phyloP scores from a whole-genome alignment of 768 basidiomycete species.

The Sutorius australiensis region DNA sequence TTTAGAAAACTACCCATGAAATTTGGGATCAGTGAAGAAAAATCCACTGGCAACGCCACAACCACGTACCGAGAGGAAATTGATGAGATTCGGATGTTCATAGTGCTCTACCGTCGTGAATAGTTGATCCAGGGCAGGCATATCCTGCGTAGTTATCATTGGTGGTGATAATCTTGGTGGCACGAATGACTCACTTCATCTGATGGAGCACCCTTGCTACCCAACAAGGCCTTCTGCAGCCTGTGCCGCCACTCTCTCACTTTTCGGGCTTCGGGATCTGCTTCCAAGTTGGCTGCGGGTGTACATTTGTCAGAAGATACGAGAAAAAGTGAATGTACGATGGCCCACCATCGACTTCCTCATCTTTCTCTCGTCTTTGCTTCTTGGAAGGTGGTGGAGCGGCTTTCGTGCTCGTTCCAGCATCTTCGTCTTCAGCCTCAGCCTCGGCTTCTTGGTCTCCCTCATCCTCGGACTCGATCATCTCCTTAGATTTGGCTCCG shows the following conservation, averaged over 20 bases:
- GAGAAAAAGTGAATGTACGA: neutral
- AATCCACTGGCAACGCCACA: conserved; percentile 2
- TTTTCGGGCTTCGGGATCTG: conserved; percentile 62
- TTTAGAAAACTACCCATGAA: conserved; percentile 39
- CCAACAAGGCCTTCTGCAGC: conserved; percentile 83
- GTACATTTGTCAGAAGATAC: conserved; percentile 4
- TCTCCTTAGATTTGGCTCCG: conserved; percentile 56
- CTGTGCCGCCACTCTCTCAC: conserved; percentile 92
- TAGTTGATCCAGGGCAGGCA: conserved; percentile 65
- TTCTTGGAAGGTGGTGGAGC: conserved; percentile 67
- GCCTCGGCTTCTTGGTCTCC: conserved; percentile 49
- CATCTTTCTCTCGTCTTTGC: conserved; percentile 55
- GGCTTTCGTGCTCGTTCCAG: conserved; percentile 48
- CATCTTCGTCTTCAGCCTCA: conserved; percentile 43
- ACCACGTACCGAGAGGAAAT: conserved; percentile 57
- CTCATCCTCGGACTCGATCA: conserved; percentile 63
- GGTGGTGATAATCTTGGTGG: conserved; percentile 3
- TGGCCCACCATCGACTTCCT: conserved; percentile 55
- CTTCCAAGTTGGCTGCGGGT: conserved; percentile 39
- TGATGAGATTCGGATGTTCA: conserved; percentile 66
- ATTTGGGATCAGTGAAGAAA: conserved; percentile 10
- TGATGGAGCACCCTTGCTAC: conserved; percentile 58
- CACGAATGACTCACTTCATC: conserved; percentile 48
- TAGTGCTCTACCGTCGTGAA: conserved; percentile 78
- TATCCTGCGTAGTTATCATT: conserved; percentile 50